These are phyloP conservation scores for Yamadazyma atmosphaerica DNA, from an alignment of 1,139 yeast genomes.

Conservation along the genomic window DNA sequence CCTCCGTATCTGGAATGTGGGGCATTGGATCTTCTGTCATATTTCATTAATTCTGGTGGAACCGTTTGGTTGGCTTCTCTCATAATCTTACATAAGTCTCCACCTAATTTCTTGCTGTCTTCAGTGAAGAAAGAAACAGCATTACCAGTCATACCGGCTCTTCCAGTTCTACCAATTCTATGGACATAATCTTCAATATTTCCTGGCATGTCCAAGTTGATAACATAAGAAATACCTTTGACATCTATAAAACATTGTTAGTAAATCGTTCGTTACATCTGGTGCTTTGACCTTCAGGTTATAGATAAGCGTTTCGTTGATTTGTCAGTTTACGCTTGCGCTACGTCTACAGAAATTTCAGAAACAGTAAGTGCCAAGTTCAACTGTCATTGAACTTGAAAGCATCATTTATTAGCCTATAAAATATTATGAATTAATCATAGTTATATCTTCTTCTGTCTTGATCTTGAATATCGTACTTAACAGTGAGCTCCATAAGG, in stretches of 20 bases:
- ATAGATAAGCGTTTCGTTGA: slow-evolving; percentile 1
- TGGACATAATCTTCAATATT: slow-evolving; percentile 97
- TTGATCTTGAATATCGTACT: no score
- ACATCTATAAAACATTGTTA: slow-evolving; percentile 65
- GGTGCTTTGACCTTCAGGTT: not conserved
- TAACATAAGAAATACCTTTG: slow-evolving; percentile 90
- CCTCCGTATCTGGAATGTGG: slow-evolving; percentile 55
- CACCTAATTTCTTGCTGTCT: slow-evolving; percentile 84
- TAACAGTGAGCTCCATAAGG: no score
- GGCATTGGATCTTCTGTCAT: slow-evolving; percentile 55
- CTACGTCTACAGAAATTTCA: slow-evolving; percentile 1
- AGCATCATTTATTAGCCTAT: slow-evolving; percentile 3
- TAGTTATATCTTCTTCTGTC: not conserved
- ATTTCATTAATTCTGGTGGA: slow-evolving; percentile 61
- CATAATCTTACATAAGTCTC: slow-evolving; percentile 85
- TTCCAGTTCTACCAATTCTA: slow-evolving; percentile 97
- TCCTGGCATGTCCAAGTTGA: slow-evolving; percentile 97
- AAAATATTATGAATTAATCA: slow-evolving; percentile 2
- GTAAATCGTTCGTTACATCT: slow-evolving; percentile 16
- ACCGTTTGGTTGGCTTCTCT: slow-evolving; percentile 93
- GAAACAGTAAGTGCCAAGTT: slow-evolving; percentile 1
- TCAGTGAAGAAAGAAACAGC: slow-evolving; percentile 94
- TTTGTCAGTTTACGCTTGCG: no score
- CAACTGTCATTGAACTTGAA: not conserved
- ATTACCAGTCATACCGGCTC: slow-evolving; percentile 96